These are phyloP conservation scores for Drosera capensis DNA, from an alignment of 148 eudicot species.

Conservation along the genomic window DNA sequence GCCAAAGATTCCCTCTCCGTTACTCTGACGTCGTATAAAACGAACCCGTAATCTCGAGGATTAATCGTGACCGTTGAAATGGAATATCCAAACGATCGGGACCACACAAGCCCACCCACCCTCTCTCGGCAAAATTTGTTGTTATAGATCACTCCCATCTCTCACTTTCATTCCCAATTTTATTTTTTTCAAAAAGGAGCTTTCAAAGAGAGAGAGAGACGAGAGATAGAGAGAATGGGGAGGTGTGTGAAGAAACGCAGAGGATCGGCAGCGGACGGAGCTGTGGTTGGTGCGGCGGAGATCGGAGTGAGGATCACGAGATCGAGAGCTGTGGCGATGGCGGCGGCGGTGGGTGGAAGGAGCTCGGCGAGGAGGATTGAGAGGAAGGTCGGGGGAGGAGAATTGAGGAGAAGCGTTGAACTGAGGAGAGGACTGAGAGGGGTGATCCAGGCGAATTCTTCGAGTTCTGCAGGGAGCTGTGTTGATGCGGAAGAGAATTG, in stretches of 20 bases:
- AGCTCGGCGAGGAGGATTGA: conserved; percentile 12
- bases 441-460: neutral
- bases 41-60: conserved; percentile 8
- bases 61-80: conserved; percentile 29
- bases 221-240: neutral
- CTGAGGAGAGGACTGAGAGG: neutral
- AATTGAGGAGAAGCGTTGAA: neutral
- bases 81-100: conserved; percentile 13
- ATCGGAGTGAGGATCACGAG: conserved; percentile 13
- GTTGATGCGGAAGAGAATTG: neutral
- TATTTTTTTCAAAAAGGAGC: neutral
- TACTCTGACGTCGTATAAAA: conserved; percentile 21
- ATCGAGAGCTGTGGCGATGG: conserved; percentile 9
- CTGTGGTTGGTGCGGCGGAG: conserved; percentile 1
- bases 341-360: neutral
- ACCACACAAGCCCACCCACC: conserved; percentile 2
- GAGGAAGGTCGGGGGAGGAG: neutral
- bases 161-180: neutral
- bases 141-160: neutral
- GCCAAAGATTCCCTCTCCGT: conserved; percentile 8
- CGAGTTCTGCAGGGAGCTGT: neutral
- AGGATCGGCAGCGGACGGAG: neutral
- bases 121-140: conserved; percentile 11
- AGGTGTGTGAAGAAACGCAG: neutral
- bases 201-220: neutral